phyloP scores from a whole-genome alignment of 108 stramenopile species.

The Cylindrotheca closterium region DNA sequence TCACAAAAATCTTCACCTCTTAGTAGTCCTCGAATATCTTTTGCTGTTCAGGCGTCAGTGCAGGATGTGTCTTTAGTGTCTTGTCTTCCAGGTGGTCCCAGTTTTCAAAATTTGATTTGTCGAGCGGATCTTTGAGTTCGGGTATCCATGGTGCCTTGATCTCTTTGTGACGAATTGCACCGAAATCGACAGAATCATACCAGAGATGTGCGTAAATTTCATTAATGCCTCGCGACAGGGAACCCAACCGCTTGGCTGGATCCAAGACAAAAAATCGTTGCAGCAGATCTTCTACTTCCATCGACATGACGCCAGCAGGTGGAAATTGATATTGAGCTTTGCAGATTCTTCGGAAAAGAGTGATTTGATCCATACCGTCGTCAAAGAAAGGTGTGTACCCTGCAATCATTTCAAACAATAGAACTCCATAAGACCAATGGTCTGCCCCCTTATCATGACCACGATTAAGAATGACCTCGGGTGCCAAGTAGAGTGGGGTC shows the following conservation, averaged over 20 bases:
- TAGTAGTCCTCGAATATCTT: constrained; percentile 34
- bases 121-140: constrained; percentile 68
- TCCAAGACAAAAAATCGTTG: constrained; percentile 51
- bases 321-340: constrained; percentile 65
- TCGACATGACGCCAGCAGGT: constrained; percentile 17
- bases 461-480: constrained; percentile 88
- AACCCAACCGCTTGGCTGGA: constrained; percentile 62
- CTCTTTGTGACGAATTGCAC: constrained; percentile 51
- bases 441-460: constrained; percentile 94
- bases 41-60: constrained; percentile 19
- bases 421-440: constrained; percentile 91
- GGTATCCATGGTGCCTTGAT: constrained; percentile 91
- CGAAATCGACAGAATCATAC: constrained; percentile 78
- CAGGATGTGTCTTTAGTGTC: constrained; percentile 31
- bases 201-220: constrained; percentile 70
- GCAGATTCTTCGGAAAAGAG: constrained; percentile 82
- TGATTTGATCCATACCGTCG: constrained; percentile 79
- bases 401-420: constrained; percentile 89
- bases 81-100: constrained; percentile 53
- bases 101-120: constrained; percentile 52
- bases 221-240: constrained; percentile 55
- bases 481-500: constrained; percentile 93
- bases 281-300: constrained; percentile 50
- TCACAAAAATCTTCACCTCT: neutral
- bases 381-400: constrained; percentile 79